Base-by-base conservation (phyloP, 2,329 filamentous ascomycete species). In the Hypomyces rosellus region DNA sequence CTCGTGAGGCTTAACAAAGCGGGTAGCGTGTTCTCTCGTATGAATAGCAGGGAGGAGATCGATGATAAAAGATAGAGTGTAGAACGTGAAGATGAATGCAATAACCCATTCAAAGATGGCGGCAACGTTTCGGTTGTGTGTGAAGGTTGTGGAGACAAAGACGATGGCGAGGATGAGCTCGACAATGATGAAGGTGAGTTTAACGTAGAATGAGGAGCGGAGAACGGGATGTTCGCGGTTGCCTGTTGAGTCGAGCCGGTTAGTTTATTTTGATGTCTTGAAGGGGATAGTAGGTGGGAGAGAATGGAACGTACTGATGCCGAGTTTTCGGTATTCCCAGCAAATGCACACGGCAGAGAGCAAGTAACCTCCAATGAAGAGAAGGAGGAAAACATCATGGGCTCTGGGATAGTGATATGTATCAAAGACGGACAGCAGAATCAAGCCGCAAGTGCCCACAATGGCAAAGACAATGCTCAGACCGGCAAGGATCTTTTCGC, bases 331-430 rank as follows among this genome's bases (percentile, higher is more conserved):
- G 67, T 95, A 96, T 67, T 96, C 90, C 72, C 82, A 84, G 73
- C 91, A 96, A 57, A 92, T 86, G 68, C 91, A 92, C 58, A 96
- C 78, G 50, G 92, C 91, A 4, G 85, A 89, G 49, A 96, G 64
- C 48, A 96, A 74, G 66, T 95, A 97, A 34, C 89, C 93, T 13
- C 69, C 82, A 65, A 96, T 89, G 67, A 99, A 99, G 46, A 96
- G 69, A 1, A 80, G 69, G 34, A 99, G 71, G 69, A 95, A 95
- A 2, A 82, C 73, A 61, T 89, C 76, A 65, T 99, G 93, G 51
- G 87, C 65, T 1, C 59, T 68, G 2, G 76, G 75, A 65, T 96
- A 81, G 49, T 74, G 72, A n/a, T 77, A 68, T 0, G 89, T 93
- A 67, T 97, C 89, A 67, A 95, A 96, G 59, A 96, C 84, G 55